Evolutionary conservation across 345 rosid species (phyloP).

Genomic region (Populus ilicifolia): DNA sequence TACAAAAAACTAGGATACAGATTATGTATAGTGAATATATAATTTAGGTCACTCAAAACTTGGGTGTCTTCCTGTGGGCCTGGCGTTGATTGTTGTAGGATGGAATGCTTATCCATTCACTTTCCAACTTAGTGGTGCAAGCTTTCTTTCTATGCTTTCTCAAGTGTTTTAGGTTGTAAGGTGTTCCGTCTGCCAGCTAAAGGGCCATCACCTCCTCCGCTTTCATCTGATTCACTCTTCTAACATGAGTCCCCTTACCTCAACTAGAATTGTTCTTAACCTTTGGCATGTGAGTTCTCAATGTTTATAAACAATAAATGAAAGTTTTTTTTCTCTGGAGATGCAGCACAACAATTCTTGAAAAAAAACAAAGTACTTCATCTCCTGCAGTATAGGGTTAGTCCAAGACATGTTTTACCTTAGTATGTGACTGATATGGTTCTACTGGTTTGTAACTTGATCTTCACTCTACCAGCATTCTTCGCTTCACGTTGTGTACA

Average conservation of each 20-base stretch:
- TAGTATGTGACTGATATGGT: background rate
- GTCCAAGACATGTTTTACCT: background rate
- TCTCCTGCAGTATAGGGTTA: background rate
- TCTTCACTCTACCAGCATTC: constrained; percentile 32
- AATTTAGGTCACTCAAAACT: no score
- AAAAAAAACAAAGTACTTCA: background rate
- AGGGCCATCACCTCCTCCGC: no score
- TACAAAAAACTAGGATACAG: no score
- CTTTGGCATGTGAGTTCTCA: background rate
- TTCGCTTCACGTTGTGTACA: constrained; percentile 41
- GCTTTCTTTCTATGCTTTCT: no score
- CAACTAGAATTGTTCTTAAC: background rate
- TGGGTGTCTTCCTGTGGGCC: no score
- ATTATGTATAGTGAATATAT: no score
- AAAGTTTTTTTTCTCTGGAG: background rate
- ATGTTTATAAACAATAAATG: background rate
- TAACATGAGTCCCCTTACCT: background rate
- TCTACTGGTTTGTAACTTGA: background rate
- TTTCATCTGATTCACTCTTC: background rate
- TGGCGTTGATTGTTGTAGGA: no score
- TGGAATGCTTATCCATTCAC: no score
- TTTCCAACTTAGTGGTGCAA: no score
- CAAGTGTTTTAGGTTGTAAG: no score
- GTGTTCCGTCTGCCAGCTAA: no score
- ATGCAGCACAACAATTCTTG: background rate